Evolutionary conservation across 805 yeast species (phyloP).

Genomic region (Hanseniaspora clermontiae): DNA sequence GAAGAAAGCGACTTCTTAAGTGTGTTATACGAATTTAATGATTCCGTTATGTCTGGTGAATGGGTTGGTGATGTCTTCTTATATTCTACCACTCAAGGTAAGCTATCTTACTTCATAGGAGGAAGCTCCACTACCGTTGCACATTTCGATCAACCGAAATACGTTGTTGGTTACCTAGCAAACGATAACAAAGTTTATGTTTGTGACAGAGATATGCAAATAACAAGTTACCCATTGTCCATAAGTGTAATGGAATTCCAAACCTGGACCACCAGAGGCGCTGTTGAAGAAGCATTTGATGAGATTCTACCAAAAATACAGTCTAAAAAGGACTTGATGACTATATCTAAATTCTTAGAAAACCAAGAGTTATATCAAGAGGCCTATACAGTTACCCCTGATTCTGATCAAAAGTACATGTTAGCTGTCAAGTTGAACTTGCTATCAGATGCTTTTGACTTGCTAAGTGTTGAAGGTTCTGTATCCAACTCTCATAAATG

Average conservation of each 20-base stretch:
- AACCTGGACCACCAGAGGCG: slow-evolving; percentile 90
- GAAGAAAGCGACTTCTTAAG: slow-evolving; percentile 83
- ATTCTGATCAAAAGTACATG: slow-evolving; percentile 82
- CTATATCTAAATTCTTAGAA: slow-evolving; percentile 84
- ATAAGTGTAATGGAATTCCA: slow-evolving; percentile 86
- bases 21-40: slow-evolving; percentile 69
- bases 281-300: slow-evolving; percentile 67
- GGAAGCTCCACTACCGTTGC: slow-evolving; percentile 84
- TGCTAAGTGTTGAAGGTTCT: slow-evolving; percentile 38
- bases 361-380: slow-evolving; percentile 78
- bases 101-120: slow-evolving; percentile 90
- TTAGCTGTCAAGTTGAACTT: slow-evolving; percentile 69
- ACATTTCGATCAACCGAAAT: slow-evolving; percentile 81
- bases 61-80: slow-evolving; percentile 97
- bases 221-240: slow-evolving; percentile 69
- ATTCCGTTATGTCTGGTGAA: slow-evolving; percentile 72
- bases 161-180: slow-evolving; percentile 76
- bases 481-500: slow-evolving; percentile 52
- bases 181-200: slow-evolving; percentile 82
- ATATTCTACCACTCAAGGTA: slow-evolving; percentile 73
- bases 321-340: slow-evolving; percentile 48
- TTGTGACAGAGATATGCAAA: slow-evolving; percentile 79
- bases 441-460: slow-evolving; percentile 56
- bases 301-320: slow-evolving; percentile 47
- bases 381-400: slow-evolving; percentile 73